Conservation (phyloP, 2,329 filamentous ascomycete genomes). For the Beauveria varroae region DNA sequence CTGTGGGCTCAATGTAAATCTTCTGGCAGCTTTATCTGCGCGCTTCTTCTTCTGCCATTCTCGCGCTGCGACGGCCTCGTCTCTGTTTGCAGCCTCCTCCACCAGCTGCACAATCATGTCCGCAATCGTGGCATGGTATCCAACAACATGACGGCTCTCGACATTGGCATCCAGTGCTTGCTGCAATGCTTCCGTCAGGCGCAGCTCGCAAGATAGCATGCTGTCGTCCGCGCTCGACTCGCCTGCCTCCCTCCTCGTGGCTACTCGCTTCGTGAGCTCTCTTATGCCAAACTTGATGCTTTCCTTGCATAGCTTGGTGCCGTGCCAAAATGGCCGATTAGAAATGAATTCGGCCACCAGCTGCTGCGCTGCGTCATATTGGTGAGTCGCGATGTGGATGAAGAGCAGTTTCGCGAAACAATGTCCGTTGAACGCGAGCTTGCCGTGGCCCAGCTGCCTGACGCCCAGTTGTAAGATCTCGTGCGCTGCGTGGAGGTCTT, state of each 20-base stretch:
- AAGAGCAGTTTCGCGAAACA: constrained; percentile 32
- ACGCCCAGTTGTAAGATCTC: constrained; percentile 29
- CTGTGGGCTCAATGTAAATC: neutral
- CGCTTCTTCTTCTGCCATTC: constrained; percentile 1
- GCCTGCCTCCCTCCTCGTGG: constrained; percentile 10
- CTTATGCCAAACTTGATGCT: constrained; percentile 32
- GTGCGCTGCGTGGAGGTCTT: constrained; percentile 23
- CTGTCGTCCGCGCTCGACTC: neutral
- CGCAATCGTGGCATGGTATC: constrained; percentile 14
- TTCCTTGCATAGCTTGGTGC: constrained; percentile 28
- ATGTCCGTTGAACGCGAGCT: constrained; percentile 28
- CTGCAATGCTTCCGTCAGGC: constrained; percentile 16
- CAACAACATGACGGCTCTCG: constrained; percentile 15
- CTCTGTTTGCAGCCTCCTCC: neutral
- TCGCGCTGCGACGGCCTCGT: neutral
- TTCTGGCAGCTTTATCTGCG: neutral
- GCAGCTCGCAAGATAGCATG: neutral
- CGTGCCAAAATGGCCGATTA: constrained; percentile 28
- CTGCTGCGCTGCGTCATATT: constrained; percentile 23
- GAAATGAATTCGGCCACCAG: constrained; percentile 25
- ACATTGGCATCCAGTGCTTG: constrained; percentile 20
- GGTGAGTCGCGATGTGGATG: constrained; percentile 24
- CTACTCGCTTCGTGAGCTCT: constrained; percentile 21
- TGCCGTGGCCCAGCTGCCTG: constrained; percentile 27
- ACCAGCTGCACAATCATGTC: constrained; percentile 17